These are phyloP conservation scores for Dactylellina parvicollis DNA, from an alignment of 2,329 filamentous ascomycete genomes.

Conservation along the genomic window DNA sequence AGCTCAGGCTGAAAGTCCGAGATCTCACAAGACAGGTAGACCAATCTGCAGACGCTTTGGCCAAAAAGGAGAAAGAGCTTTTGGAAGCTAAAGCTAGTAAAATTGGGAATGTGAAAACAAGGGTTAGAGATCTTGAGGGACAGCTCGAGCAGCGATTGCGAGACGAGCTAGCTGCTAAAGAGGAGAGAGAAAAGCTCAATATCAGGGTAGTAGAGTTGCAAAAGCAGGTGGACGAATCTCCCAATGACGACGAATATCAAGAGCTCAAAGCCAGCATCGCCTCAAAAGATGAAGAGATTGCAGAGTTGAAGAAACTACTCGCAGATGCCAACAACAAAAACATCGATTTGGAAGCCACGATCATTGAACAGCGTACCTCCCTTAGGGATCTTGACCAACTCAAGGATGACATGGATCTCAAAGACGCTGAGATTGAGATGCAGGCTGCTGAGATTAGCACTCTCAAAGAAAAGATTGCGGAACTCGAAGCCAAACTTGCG, in stretches of 20 bases:
- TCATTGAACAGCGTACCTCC: constrained; percentile 29
- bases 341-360: constrained; percentile 22
- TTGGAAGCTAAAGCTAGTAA: constrained; percentile 18
- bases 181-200: constrained; percentile 43
- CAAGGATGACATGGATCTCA: constrained; percentile 37
- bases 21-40: constrained; percentile 28
- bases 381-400: constrained; percentile 31
- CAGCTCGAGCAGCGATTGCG: constrained; percentile 31
- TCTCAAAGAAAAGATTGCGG: constrained; percentile 26
- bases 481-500: constrained; percentile 27
- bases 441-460: constrained; percentile 22
- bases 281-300: constrained; percentile 35
- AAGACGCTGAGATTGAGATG: constrained; percentile 35
- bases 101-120: constrained; percentile 30
- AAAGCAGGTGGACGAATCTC: constrained; percentile 41
- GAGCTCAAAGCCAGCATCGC: constrained; percentile 24
- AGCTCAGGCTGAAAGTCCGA: constrained; percentile 26
- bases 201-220: constrained; percentile 33
- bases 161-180: constrained; percentile 40
- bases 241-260: constrained; percentile 27
- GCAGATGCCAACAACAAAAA: constrained; percentile 41
- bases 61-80: constrained; percentile 30
- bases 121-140: constrained; percentile 31
- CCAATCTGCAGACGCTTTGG: constrained; percentile 3
- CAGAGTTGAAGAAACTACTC: constrained; percentile 26